Evolutionary conservation across 2,329 filamentous ascomycete genomes (phyloP), one percentile per base, ranked within the genome.

Genomic region (Leptographium wingfieldii): DNA sequence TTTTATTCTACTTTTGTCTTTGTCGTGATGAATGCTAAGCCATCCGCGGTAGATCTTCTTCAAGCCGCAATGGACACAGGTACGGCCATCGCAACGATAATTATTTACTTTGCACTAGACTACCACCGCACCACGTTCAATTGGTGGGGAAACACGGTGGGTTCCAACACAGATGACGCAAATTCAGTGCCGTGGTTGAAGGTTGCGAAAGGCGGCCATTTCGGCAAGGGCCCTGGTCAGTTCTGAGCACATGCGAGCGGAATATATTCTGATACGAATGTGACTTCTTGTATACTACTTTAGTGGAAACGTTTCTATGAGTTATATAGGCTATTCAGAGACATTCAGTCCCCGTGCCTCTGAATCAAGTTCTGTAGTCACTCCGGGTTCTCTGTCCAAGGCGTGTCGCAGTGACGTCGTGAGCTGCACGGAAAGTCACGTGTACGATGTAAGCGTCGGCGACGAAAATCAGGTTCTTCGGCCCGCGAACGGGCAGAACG

Each of bases 1-100:
- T 5, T 5, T 35, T 35, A 35, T 46, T 54, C 3, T 33, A n/a
- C 29, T 55, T 38, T 3, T 12, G 52, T 55, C 3, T 38, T 11
- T n/a, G 43, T 46, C 19, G 19, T 7, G 11, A 16, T 7, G 22
- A 9, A 16, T 12, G 27, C 49, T 52, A 56, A 40, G 4, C 40
- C 25, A 4, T 16, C 12, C 16, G 10, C 25, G n/a, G 14, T 46
- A 61, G 60, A 61, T 38, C 57, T 61, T 27, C 55, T 61, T 5
- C 58, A 59, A 11, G 60, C 60, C 1, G 60, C 60, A 33, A 55
- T 61, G 55, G 60, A 61, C 49, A 61, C 59, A 1, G 82, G 80
- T n/a, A 76, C 82, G 1, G 79, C 78, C 0, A 67, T 85, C n/a
- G 77, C 70, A 40, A 77, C 78, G 35, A 77, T 83, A 55, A 68